Base-by-base conservation (phyloP, 352 stramenopile genomes). In the Plasmopara viticola region DNA sequence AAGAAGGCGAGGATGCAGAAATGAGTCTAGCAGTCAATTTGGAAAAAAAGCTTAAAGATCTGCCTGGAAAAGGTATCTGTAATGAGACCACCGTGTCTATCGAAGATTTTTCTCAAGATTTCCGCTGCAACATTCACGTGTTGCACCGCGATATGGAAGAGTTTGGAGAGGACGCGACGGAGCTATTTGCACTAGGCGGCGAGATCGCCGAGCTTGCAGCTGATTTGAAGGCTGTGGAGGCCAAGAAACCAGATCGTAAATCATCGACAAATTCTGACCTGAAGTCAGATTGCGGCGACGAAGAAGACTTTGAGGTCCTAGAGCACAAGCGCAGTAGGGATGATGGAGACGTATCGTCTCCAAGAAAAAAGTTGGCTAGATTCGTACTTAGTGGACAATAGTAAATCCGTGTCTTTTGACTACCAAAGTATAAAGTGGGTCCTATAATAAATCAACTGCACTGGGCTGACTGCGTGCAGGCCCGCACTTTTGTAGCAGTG, bases 41-140 rank as follows among this genome's bases (percentile, higher is more conserved):
- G 46, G 53, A 74, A 50, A 98, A 98, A 72, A 81, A 77, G 25
- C 64, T 94, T 8, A 55, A 69, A 35, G 68, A 96, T 51, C 67
- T 98, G 14, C 96, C 96, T 0, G 89, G 80, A 47, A 96, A 96
- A 25, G 95, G 95, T 35, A 84, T 98, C 48, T 71, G 80, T 38
- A 76, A 98, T 62, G 93, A 96, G 44, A 96, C 82, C 37, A 86
- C 95, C 5, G 50, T 98, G 25, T 88, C 81, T 8, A 74, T 98
- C 34, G 92, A 98, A 62, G 96, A 99, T 70, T 98, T 98, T 66
- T 94, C 85, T 17, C 95, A 98, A 66, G 87, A 98, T 49, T 95
- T 96, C 50, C 74, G 85, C 44, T 91, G 86, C 57, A 84, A 79
- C 45, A 77, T 96, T 30, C 80, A 69, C 34, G 75, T 96, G 25